Base-by-base conservation (phyloP, 805 yeast species). In the Hagleromyces aurorensis region DNA sequence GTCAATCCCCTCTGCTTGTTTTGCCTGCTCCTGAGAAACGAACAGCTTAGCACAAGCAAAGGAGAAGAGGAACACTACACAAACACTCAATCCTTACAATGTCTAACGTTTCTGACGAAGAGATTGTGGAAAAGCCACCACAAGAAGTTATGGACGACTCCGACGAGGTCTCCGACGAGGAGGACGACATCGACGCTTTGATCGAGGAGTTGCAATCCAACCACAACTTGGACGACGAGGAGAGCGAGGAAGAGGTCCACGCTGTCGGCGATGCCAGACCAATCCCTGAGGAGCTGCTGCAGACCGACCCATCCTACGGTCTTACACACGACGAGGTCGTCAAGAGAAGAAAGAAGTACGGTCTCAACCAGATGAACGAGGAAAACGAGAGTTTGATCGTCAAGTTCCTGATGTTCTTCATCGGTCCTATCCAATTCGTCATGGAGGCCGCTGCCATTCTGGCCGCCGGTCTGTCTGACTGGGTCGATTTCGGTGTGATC, bases 401-500 rank as follows among this genome's bases (percentile, higher is more conserved):
- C 46, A 84, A 84, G 71, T 83, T 85, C 61, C 55, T 78, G 53
- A 72, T 74, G 80, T 84, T 83, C 73, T 84, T 84, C 64, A 79
- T 84, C 45, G 95, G 95, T 67, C 95, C 95, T 48, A 84, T 84
- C 61, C 95, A 85, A 69, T 84, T 85, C 77, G 94, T 84, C 58
- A 84, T 84, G 95, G 94, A 84, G 69, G 93, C 89, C 56, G 95
- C 95, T 55, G 94, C 95, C 50, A 73, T 84, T 44, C 69, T 84
- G 62, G 94, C 95, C 57, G 94, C 94, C 46, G 95, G 94, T 78
- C 72, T 84, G 53, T 84, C 84, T 69, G 96, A 87, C 70, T 86
- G 96, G 96, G 95, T 86, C 57, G 96, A 86, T 75, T 86, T 86
- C 71, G 96, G 96, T 76, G 96, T 86, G 61, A 86, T 86, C 60